Conservation (phyloP, 139 green algal genomes). For the Tetraselmis striata region DNA sequence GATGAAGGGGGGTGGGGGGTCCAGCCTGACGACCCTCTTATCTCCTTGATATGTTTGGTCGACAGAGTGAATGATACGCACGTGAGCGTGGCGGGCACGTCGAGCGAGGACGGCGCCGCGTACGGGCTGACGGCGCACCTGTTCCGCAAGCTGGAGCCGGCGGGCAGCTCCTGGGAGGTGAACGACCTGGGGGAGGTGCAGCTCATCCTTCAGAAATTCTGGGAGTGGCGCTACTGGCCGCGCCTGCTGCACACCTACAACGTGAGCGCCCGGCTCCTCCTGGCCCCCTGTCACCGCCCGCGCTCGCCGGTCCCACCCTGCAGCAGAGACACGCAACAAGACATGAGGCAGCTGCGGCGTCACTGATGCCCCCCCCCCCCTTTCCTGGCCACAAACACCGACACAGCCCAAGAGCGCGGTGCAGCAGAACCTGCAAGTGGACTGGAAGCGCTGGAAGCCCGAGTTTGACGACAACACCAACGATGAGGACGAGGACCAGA, state of each 20-base stretch:
- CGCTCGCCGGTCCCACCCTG: too few species aligned
- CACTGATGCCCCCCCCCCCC: too few species aligned
- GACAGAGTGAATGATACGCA: neutral
- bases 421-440: constrained; percentile 5
- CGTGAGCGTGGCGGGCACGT: neutral
- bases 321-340: too few species aligned
- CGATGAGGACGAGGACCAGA: neutral
- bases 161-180: neutral
- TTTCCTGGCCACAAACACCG: neutral
- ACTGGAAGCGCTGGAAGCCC: constrained; percentile 26
- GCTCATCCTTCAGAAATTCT: constrained; percentile 18
- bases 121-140: neutral
- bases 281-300: too few species aligned
- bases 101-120: neutral
- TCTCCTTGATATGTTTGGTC: too few species aligned
- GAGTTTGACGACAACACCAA: constrained; percentile 14
- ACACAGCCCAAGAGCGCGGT: constrained; percentile 1
- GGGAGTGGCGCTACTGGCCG: constrained; percentile 21
- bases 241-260: constrained; percentile 5
- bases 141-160: constrained; percentile 5
- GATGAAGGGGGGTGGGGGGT: too few species aligned
- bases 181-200: neutral
- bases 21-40: too few species aligned
- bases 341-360: too few species aligned
- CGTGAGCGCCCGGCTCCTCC: too few species aligned